These are phyloP conservation scores for Populus hybrid DNA, from an alignment of 441 rosid genomes.

Conservation along the genomic window DNA sequence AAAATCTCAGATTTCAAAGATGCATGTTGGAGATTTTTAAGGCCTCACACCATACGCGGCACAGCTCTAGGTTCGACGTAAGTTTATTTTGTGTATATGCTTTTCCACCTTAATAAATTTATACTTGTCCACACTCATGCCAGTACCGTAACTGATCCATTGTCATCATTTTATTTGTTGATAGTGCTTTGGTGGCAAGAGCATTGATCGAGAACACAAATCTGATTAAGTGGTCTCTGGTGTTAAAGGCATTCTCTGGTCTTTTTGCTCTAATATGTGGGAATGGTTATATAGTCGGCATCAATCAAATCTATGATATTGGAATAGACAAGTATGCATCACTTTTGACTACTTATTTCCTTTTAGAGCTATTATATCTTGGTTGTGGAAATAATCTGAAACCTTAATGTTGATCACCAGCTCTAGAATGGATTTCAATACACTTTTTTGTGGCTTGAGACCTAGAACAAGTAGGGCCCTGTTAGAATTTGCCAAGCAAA, in stretches of 20 bases:
- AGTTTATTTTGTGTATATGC: constrained; percentile 22
- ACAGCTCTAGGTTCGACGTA: constrained; percentile 81
- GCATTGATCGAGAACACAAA: constrained; percentile 81
- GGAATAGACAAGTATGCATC: constrained; percentile 86
- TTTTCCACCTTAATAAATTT: constrained; percentile 11
- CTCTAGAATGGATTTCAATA: background rate
- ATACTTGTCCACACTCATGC: background rate
- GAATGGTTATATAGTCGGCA: constrained; percentile 96
- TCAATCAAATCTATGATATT: constrained; percentile 94
- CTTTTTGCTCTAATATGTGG: constrained; percentile 90
- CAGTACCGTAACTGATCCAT: constrained; percentile 10
- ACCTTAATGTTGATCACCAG: background rate
- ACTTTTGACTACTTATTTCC: background rate
- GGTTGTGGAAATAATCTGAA: constrained; percentile 7
- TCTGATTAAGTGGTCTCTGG: constrained; percentile 76
- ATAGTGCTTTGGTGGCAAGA: constrained; percentile 90
- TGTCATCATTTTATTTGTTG: constrained; percentile 23
- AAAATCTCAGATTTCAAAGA: constrained; percentile 61
- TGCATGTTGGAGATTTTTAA: constrained; percentile 95
- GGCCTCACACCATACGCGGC: constrained; percentile 97
- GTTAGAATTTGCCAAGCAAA: background rate
- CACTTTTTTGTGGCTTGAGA: background rate
- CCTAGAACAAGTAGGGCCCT: background rate
- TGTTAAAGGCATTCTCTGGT: constrained; percentile 81
- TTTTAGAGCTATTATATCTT: background rate